A percentile compares a stretch with the other conserved stretches of the same genome.
Conservation (phyloP, 1,139 yeast genomes). For the Hansenula anomala region DNA sequence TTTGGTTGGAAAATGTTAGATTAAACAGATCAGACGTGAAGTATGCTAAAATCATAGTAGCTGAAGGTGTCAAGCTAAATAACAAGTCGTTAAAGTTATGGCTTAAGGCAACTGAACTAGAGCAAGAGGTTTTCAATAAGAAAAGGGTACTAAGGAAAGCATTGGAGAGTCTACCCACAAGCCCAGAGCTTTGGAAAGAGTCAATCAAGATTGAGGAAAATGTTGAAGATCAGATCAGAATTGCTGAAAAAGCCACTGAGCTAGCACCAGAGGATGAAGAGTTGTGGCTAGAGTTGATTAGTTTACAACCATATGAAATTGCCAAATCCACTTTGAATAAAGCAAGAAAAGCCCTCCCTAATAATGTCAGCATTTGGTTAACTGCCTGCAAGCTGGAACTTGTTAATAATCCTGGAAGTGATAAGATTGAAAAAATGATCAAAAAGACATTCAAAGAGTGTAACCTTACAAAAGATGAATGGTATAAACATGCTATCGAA, state of each 20-base stretch:
- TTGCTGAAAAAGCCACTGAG: slow-evolving; percentile 66
- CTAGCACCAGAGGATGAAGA: slow-evolving; percentile 58
- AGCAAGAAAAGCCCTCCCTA: slow-evolving; percentile 53
- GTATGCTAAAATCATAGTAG: slow-evolving; percentile 50
- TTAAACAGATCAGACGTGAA: slow-evolving; percentile 48
- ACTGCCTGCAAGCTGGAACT: slow-evolving; percentile 66
- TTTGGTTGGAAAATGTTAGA: slow-evolving; percentile 81
- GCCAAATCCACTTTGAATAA: slow-evolving; percentile 51
- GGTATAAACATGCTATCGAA: slow-evolving; percentile 39
- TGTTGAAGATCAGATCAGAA: slow-evolving; percentile 42
- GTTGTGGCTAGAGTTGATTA: slow-evolving; percentile 56
- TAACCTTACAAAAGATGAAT: slow-evolving; percentile 30
- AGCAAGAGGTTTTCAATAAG: slow-evolving; percentile 47
- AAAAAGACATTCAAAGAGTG: slow-evolving; percentile 49
- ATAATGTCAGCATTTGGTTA: slow-evolving; percentile 62
- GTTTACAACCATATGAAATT: slow-evolving; percentile 36
- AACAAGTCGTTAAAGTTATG: slow-evolving; percentile 60
- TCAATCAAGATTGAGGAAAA: slow-evolving; percentile 47
- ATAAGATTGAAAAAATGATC: slow-evolving; percentile 40
- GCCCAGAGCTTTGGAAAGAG: slow-evolving; percentile 46
- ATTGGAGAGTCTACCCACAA: slow-evolving; percentile 46
- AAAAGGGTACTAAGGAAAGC: slow-evolving; percentile 59
- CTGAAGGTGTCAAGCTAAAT: slow-evolving; percentile 59
- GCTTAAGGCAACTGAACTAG: slow-evolving; percentile 66
- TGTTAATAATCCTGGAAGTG: slow-evolving; percentile 33